Evolutionary conservation across 352 stramenopile genomes (phyloP).

Genomic region (Saprolegnia diclina): DNA sequence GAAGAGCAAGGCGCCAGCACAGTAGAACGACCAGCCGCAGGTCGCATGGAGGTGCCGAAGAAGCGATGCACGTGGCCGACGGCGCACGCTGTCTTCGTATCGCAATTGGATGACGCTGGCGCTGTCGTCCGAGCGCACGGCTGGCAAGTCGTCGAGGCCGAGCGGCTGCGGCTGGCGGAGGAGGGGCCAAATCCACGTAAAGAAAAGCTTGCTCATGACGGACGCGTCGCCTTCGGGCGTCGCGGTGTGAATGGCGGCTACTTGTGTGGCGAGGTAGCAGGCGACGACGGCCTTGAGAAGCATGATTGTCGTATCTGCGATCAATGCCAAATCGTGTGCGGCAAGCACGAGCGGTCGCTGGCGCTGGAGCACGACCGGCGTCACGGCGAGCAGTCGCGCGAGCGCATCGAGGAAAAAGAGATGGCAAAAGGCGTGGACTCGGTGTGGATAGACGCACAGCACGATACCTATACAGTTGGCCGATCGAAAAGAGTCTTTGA

Average conservation of each 20-base stretch:
- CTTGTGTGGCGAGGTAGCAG: neutral
- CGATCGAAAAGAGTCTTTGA: neutral
- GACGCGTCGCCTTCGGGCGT: constrained; percentile 2
- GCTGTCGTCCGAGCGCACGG: constrained; percentile 2
- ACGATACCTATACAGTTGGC: neutral
- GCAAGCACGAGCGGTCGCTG: neutral
- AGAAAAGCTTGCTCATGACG: neutral
- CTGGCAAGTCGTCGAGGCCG: constrained; percentile 5
- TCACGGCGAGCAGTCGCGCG: neutral
- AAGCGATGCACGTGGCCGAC: neutral
- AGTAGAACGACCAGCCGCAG: constrained; percentile 14
- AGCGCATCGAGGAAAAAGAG: constrained; percentile 12
- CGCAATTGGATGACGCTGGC: neutral
- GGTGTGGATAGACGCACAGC: neutral
- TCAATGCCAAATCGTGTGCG: neutral
- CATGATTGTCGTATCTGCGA: constrained; percentile 5
- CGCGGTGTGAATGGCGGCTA: neutral
- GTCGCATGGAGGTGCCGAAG: constrained; percentile 19
- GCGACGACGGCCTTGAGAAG: neutral
- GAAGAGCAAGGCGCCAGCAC: constrained; percentile 2
- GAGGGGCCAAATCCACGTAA: constrained; percentile 25
- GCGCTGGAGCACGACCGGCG: neutral
- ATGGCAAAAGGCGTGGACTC: neutral
- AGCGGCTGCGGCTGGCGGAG: neutral
- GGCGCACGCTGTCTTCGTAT: neutral